Conservation (phyloP, 176 grass and related monocot species). For the Echinochloa phyllopogon region DNA sequence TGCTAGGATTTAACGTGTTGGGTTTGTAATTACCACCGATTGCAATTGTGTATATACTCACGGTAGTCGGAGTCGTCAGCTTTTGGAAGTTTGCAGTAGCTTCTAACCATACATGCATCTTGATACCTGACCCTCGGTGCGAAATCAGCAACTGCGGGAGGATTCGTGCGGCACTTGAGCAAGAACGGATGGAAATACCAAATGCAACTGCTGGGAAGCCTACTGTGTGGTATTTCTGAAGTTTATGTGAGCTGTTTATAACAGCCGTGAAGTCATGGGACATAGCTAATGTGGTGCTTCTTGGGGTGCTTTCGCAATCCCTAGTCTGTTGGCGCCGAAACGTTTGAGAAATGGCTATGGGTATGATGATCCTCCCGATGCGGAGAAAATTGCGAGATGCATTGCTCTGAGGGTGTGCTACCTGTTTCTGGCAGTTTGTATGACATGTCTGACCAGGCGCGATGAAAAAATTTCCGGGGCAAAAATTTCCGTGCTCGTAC, state of each 20-base stretch:
- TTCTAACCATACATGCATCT: background rate
- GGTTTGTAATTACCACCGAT: slow-evolving; percentile 34
- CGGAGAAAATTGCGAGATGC: background rate
- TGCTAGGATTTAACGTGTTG: slow-evolving; percentile 10
- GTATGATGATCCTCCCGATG: background rate
- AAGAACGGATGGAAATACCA: background rate
- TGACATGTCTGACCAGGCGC: background rate
- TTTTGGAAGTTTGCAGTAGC: background rate
- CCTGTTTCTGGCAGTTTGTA: too few species aligned
- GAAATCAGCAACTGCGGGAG: background rate
- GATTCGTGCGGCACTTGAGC: background rate
- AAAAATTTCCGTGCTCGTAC: background rate
- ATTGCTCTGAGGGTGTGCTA: background rate
- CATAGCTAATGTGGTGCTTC: background rate
- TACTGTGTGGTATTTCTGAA: background rate
- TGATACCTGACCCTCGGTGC: background rate
- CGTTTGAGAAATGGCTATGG: background rate
- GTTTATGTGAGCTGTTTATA: background rate
- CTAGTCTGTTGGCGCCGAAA: background rate
- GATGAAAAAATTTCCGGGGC: background rate
- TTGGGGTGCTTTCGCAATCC: background rate
- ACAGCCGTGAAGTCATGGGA: background rate
- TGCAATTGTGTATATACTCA: slow-evolving; percentile 26
- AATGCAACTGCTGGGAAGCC: background rate
- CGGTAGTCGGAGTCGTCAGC: background rate